Evolutionary conservation across 805 yeast species (phyloP), one percentile per base, ranked within the genome.

Genomic region (Priceomyces castillae): DNA sequence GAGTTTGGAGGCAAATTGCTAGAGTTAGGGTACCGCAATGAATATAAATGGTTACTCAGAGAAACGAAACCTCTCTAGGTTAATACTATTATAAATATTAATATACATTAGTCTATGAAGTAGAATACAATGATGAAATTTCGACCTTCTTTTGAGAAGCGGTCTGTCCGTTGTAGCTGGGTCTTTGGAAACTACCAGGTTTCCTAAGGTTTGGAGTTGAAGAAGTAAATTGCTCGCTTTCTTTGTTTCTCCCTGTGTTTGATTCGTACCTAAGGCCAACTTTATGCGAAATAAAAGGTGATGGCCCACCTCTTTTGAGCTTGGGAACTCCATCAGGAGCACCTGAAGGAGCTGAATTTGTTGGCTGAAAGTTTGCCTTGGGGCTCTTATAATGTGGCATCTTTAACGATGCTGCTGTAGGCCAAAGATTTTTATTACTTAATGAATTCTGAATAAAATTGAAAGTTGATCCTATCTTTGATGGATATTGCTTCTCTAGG

Each of bases 21-120:
- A 46, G 80, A 75, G 36, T 52, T 73, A 56, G 75, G 77, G 3
- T 84, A 82, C 45, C 69, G 71, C n/a, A 61, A 77, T 17, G 84
- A 90, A 0, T 73, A 73, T 50, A 70, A 70, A 34, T 92, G 96
- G 95, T 69, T 92, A 38, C 62, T 76, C 51, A 76, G 76, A 47
- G 95, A 89, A 62, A 82, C 89, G 3, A 57, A 54, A 37, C 73
- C 74, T 9, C 34, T 58, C 33, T 51, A 15, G 16, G 16, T 23
- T 19, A 39, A 25, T 3, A 16, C 7, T 16, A 23, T 15, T 38
- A 18, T 22, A 25, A 16, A 36, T n/a, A 23, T 16, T 20, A 36
- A 18, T 17, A 14, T 33, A 30, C 15, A 10, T 34, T 6, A 26
- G 7, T 34, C 37, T 19, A 54, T 7, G 59, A 49, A n/a, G 62